Percentiles rank a stretch among this genome's conserved stretches.
phyloP scores from a whole-genome alignment of 1,139 yeast species.

The Suzukiozyma palmioleophila region DNA sequence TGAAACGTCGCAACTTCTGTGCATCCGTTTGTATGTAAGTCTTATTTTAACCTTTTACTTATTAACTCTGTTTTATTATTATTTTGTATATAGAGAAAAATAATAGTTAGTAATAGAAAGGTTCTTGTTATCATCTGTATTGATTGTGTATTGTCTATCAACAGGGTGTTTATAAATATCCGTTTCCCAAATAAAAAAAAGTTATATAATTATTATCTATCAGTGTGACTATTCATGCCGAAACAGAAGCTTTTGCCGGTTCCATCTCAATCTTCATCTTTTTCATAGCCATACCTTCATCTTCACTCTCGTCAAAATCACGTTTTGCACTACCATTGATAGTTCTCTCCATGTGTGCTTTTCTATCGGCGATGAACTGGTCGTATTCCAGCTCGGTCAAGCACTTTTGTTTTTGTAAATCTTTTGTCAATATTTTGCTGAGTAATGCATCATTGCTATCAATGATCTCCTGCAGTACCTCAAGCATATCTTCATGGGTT shows the following conservation, averaged over 20 bases:
- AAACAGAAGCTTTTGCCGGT: not conserved
- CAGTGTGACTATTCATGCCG: not conserved
- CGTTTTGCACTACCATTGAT: not conserved
- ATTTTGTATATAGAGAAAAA: conserved; percentile 1
- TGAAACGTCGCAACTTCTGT: not conserved
- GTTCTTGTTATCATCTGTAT: too few relatives aligned
- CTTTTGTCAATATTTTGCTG: conserved; percentile 26
- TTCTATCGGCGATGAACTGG: conserved; percentile 6
- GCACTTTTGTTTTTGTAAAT: conserved; percentile 30
- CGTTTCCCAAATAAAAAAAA: not conserved
- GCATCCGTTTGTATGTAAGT: conserved; percentile 1
- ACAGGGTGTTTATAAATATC: not conserved
- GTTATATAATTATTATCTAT: not conserved
- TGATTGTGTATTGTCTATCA: not conserved
- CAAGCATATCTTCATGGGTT: conserved; percentile 46
- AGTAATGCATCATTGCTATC: conserved; percentile 21
- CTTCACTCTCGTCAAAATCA: not conserved
- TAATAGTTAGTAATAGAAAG: not conserved
- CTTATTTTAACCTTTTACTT: not conserved
- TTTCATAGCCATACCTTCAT: not conserved
- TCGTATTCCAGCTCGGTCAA: conserved; percentile 17
- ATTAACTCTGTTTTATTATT: conserved; percentile 1
- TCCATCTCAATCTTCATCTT: not conserved
- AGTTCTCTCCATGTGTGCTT: not conserved
- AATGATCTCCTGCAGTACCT: conserved; percentile 22